Evolutionary conservation across 352 stramenopile genomes (phyloP).

Genomic region (Phytophthora cactorum): DNA sequence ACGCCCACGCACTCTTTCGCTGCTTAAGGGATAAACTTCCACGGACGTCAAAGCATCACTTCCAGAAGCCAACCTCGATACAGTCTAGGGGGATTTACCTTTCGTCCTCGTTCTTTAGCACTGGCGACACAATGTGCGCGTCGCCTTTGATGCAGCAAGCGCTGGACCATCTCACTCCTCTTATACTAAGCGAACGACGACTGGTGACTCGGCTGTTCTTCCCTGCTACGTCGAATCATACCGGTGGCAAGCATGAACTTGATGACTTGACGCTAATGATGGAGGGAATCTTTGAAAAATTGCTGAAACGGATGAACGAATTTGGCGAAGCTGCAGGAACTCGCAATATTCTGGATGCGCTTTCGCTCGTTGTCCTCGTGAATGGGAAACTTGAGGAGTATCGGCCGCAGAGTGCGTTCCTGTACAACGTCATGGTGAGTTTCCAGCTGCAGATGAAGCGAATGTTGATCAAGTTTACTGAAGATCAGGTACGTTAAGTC

Average conservation of each 20-base stretch:
- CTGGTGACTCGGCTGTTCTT: conserved; percentile 60
- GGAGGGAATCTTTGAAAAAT: conserved; percentile 76
- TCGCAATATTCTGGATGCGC: conserved; percentile 71
- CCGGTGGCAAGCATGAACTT: conserved; percentile 32
- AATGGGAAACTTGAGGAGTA: conserved; percentile 50
- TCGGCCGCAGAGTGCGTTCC: conserved; percentile 61
- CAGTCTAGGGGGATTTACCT: conserved; percentile 68
- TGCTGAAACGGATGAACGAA: conserved; percentile 70
- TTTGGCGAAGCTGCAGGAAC: conserved; percentile 67
- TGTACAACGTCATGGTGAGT: conserved; percentile 73
- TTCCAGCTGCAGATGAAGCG: conserved; percentile 86
- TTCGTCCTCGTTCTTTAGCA: conserved; percentile 60
- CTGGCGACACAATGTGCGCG: conserved; percentile 58
- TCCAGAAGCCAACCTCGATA: conserved; percentile 62
- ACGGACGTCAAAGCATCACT: conserved; percentile 50
- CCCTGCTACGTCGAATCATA: conserved; percentile 17
- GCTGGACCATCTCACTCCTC: conserved; percentile 66
- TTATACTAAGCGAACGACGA: conserved; percentile 59
- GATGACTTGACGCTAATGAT: conserved; percentile 66
- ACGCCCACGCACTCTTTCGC: conserved; percentile 65
- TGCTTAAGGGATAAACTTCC: conserved; percentile 70
- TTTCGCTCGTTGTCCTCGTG: conserved; percentile 64
- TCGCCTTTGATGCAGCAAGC: conserved; percentile 71
- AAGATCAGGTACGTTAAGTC: conserved; percentile 53
- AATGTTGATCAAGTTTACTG: conserved; percentile 78